Evolutionary conservation across 352 stramenopile species (phyloP), one percentile per base, ranked within the genome.

Genomic region (Pythium aquatile): DNA sequence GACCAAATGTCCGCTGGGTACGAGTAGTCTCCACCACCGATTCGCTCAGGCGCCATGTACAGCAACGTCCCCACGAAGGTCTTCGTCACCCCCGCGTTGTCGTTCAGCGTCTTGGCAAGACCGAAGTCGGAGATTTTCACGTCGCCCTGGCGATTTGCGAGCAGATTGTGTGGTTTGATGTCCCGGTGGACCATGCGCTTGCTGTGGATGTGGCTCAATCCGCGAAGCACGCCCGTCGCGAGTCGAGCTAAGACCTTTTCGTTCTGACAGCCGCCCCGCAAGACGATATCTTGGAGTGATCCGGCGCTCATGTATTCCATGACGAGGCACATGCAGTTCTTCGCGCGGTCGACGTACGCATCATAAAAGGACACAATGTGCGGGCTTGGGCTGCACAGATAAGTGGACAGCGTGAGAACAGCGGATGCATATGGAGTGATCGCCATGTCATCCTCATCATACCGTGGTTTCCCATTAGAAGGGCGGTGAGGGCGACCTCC

Each of bases 41-140:
- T 97, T 14, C 95, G 85, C 72, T 98, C 94, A 20, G 95, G 95
- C 2, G 91, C 90, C 95, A 98, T 98, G 71, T 98, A 98, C 4
- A 96, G 74, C 57, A 98, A 58, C 6, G 93, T 98, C 1, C 94
- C 94, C 26, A 98, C 91, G 67, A 98, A 98, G 1, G 92, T 98
- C 55, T 97, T 94, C 6, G 88, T 92, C 32, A 79, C 80, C 26
- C 69, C 87, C 1, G 66, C 75, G 37, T 83, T 87, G 61, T 94
- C 86, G 65, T 91, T 92, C 8, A 93, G 63, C 5, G 85, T 95
- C 26, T 81, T 75, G 16, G 85, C 86, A 49, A 96, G 77, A 5
- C 88, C 88, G 68, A 96, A 94, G 70, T 96, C 88, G 1, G 88
- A 94, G 55, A 96, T 94, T 67, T 96, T 96, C 20, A 95, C 75